These are phyloP conservation scores for Eucalyptus lansdowneana DNA, from an alignment of 345 rosid species.

Conservation along the genomic window DNA sequence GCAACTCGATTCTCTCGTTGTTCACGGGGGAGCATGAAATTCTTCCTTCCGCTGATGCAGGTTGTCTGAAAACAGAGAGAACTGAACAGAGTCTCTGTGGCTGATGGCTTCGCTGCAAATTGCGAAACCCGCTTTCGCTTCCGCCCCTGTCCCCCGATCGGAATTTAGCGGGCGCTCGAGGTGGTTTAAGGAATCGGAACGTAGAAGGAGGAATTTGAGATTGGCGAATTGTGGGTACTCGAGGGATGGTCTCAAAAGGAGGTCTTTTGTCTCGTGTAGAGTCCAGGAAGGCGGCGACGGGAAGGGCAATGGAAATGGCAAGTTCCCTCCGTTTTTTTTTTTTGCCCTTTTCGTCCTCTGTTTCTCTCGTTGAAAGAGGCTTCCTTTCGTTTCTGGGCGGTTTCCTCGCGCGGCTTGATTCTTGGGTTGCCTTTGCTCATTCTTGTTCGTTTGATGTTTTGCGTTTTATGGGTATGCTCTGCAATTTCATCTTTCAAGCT, in stretches of 20 bases:
- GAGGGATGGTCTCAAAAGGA: background rate
- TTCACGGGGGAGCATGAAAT: background rate
- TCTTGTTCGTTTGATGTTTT: background rate
- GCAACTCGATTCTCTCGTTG: background rate
- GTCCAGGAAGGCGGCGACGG: conserved; percentile 34
- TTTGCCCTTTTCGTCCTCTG: background rate
- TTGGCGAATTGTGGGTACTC: background rate
- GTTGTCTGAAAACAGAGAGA: background rate
- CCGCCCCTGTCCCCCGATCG: conserved; percentile 34
- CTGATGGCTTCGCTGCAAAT: conserved; percentile 38
- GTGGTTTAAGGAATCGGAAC: conserved; percentile 13
- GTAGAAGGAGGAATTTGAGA: conserved; percentile 12
- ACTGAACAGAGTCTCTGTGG: background rate
- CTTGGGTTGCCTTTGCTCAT: background rate
- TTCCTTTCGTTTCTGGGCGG: background rate
- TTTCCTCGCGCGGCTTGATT: background rate
- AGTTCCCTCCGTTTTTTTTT: background rate
- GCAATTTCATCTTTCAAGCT: background rate
- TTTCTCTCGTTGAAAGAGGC: background rate
- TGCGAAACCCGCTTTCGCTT: conserved; percentile 27
- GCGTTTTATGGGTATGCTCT: background rate
- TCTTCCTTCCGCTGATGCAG: background rate
- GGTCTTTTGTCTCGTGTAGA: conserved; percentile 27
- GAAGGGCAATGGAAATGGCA: conserved; percentile 37
- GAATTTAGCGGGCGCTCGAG: background rate